Percentiles rank a stretch among this genome's conserved stretches.
Evolutionary conservation across 2,329 filamentous ascomycete species (phyloP).

Genomic region (Neopestalotiopsis sp.): DNA sequence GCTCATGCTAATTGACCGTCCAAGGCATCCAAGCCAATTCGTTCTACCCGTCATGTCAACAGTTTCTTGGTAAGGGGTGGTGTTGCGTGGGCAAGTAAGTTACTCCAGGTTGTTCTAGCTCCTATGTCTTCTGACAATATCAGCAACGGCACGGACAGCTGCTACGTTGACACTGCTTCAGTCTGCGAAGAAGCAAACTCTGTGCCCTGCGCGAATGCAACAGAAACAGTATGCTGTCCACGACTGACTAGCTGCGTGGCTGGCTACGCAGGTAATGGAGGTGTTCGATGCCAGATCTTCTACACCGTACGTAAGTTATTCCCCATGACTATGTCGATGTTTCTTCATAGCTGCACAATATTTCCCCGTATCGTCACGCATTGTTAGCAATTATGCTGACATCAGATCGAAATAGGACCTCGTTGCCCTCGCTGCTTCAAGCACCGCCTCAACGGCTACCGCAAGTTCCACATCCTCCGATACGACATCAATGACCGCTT

Average conservation of each 20-base stretch:
- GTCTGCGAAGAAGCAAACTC: constrained; percentile 2
- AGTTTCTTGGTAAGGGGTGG: constrained; percentile 11
- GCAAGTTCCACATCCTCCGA: neutral
- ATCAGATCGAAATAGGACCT: neutral
- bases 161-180: constrained; percentile 4
- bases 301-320: neutral
- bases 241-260: constrained; percentile 9
- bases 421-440: neutral
- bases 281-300: constrained; percentile 3
- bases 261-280: neutral
- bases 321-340: neutral
- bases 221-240: constrained; percentile 5
- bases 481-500: neutral
- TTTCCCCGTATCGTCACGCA: no score
- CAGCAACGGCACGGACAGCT: constrained; percentile 5
- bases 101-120: neutral
- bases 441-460: neutral
- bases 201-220: constrained; percentile 1
- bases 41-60: constrained; percentile 9
- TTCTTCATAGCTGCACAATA: neutral
- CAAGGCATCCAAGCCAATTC: neutral
- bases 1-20: neutral
- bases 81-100: constrained; percentile 16
- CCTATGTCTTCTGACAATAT: neutral
- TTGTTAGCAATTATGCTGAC: neutral